A percentile compares a stretch with the other conserved stretches of the same genome.
Evolutionary conservation across 441 rosid genomes (phyloP).

Genomic region (Populus trichocarpa): DNA sequence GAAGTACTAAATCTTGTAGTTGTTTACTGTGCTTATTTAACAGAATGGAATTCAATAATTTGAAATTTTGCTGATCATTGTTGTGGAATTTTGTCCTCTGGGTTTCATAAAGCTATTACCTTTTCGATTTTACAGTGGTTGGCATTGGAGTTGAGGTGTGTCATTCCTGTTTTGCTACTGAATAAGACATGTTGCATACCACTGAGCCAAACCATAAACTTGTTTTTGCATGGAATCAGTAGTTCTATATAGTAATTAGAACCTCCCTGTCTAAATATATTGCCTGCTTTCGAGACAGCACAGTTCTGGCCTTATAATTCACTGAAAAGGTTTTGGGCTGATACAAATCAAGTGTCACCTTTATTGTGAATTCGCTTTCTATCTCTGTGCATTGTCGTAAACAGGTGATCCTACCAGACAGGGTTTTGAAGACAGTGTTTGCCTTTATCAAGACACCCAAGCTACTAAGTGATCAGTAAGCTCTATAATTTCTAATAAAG

Average conservation of each 20-base stretch:
- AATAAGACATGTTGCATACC: neutral
- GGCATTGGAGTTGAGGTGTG: neutral
- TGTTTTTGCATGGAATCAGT: neutral
- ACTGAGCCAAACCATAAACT: neutral
- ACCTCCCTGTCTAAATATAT: neutral
- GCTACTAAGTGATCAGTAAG: neutral
- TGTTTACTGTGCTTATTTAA: neutral
- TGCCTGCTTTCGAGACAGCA: neutral
- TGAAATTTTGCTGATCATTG: slow-evolving; percentile 1
- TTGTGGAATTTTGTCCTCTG: neutral
- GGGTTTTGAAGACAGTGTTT: neutral
- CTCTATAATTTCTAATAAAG: neutral
- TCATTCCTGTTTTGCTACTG: neutral
- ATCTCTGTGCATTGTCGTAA: neutral
- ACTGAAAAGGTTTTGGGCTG: neutral
- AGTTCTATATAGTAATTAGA: neutral
- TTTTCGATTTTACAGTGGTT: neutral
- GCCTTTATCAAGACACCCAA: neutral
- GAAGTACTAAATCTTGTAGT: neutral
- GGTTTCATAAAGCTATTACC: neutral
- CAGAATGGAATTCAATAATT: neutral
- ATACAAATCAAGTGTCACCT: neutral
- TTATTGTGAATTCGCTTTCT: neutral
- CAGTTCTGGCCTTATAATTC: neutral
- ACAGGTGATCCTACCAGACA: neutral